These are phyloP conservation scores for Lipomyces spencermartinsiae DNA, from an alignment of 805 yeast species.

Conservation along the genomic window DNA sequence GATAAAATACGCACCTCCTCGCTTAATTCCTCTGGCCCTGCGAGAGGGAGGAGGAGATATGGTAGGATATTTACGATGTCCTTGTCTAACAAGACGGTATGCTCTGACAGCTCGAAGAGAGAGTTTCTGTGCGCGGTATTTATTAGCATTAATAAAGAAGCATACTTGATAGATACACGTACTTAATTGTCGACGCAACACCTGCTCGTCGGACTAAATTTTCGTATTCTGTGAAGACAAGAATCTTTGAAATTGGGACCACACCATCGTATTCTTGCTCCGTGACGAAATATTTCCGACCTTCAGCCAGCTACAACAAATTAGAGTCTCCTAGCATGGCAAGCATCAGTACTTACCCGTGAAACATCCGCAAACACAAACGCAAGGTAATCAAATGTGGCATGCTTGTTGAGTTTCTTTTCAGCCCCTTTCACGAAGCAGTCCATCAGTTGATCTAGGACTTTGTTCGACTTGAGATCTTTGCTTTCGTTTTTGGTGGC, in stretches of 20 bases:
- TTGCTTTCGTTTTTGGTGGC: constrained; percentile 9
- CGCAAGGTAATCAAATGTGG: constrained; percentile 81
- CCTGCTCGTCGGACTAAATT: constrained; percentile 85
- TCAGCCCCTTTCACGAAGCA: constrained; percentile 86
- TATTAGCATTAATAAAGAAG: neutral
- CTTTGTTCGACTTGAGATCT: constrained; percentile 23
- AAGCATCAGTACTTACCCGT: constrained; percentile 53
- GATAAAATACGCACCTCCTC: constrained; percentile 55
- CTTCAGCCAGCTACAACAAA: constrained; percentile 34
- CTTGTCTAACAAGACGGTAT: constrained; percentile 63
- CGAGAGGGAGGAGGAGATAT: constrained; percentile 78
- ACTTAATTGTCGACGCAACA: constrained; percentile 86
- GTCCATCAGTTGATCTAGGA: constrained; percentile 83
- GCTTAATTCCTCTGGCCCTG: constrained; percentile 74
- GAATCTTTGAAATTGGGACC: constrained; percentile 78
- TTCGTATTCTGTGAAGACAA: constrained; percentile 82
- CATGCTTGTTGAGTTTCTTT: constrained; percentile 69
- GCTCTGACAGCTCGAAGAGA: constrained; percentile 77
- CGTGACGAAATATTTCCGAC: constrained; percentile 74
- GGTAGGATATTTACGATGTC: constrained; percentile 76
- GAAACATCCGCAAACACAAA: constrained; percentile 91
- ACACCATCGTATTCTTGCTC: constrained; percentile 75
- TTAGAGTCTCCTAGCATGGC: neutral
- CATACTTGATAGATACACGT: neutral
- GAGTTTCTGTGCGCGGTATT: constrained; percentile 54